Evolutionary conservation across 345 rosid species (phyloP).

Genomic region (Salix caprea): DNA sequence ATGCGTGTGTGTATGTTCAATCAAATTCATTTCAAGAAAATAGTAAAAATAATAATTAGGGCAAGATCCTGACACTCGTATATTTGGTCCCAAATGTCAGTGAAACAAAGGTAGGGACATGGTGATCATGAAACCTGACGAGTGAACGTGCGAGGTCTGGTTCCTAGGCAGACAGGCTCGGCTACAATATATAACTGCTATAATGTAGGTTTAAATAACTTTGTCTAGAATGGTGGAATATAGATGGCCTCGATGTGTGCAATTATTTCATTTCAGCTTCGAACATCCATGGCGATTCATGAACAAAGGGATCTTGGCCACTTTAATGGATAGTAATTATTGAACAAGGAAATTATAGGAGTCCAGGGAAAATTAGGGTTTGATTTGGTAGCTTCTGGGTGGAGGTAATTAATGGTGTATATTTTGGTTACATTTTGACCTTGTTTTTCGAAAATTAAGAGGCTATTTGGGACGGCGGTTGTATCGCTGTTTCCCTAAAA

Average conservation of each 20-base stretch:
- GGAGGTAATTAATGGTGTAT: too few species aligned
- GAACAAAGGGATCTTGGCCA: neutral
- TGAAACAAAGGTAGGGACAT: neutral
- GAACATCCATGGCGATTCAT: neutral
- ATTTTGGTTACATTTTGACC: too few species aligned
- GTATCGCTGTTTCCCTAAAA: too few species aligned
- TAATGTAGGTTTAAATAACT: neutral
- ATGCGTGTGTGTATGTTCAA: neutral
- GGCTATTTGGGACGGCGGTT: too few species aligned
- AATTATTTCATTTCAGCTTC: neutral
- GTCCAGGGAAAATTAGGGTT: too few species aligned
- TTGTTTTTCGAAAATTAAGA: too few species aligned
- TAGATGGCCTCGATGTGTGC: neutral
- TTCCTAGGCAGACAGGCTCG: neutral
- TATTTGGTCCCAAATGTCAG: neutral
- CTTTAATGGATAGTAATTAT: neutral
- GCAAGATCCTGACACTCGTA: constrained; percentile 10
- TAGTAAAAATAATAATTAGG: neutral
- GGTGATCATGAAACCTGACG: constrained; percentile 3
- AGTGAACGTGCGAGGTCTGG: constrained; percentile 18
- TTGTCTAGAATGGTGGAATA: neutral
- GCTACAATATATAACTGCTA: neutral
- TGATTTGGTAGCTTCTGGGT: too few species aligned
- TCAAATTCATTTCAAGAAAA: neutral
- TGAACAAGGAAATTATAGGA: too few species aligned